phyloP scores from a whole-genome alignment of 441 rosid species.

The Mallotus repandus region DNA sequence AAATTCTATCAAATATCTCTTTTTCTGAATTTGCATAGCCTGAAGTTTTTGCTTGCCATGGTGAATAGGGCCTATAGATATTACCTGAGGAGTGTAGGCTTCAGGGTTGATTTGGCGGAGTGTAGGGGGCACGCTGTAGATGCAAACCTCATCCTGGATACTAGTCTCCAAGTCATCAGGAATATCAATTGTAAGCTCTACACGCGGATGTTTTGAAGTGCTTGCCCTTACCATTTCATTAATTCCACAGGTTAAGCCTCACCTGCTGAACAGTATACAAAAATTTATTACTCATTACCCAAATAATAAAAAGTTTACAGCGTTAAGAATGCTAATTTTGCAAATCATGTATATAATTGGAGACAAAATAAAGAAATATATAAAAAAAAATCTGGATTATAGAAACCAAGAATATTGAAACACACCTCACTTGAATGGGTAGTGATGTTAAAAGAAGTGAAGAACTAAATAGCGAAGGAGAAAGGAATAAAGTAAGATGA shows the following conservation, averaged over 20 bases:
- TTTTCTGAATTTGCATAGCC: constrained; percentile 21
- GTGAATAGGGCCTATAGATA: constrained; percentile 23
- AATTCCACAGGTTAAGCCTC: background rate
- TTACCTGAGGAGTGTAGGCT: constrained; percentile 13
- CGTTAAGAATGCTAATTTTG: background rate
- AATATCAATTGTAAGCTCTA: background rate
- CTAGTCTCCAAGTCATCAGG: constrained; percentile 11
- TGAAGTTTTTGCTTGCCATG: background rate
- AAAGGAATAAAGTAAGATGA: background rate
- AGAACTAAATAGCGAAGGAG: background rate
- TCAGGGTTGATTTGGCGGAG: constrained; percentile 8
- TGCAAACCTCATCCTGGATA: background rate
- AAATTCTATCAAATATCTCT: constrained; percentile 20
- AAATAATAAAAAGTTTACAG: no score
- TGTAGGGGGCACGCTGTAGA: constrained; percentile 6
- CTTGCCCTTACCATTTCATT: background rate
- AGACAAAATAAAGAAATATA: background rate
- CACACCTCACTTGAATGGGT: background rate
- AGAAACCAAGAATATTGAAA: background rate
- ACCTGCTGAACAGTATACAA: background rate
- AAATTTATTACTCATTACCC: background rate
- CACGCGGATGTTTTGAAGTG: background rate
- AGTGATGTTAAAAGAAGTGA: background rate
- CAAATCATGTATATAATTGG: background rate
- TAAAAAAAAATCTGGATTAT: background rate